Conservation (phyloP, 345 rosid species). For the Kandelia obovata region DNA sequence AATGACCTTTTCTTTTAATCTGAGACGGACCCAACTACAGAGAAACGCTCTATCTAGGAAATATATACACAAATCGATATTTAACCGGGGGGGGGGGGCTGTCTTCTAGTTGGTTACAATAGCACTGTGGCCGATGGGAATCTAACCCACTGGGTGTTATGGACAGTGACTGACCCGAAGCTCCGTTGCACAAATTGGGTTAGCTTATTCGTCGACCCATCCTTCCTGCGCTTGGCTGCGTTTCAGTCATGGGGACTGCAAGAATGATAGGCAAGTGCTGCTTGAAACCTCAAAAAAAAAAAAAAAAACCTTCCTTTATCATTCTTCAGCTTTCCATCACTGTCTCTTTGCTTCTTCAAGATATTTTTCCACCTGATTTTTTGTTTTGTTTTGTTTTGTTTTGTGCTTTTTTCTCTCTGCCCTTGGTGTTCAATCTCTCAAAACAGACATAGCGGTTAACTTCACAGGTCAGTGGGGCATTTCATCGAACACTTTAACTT, state of each 20-base stretch:
- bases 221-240: neutral
- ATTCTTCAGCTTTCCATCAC: neutral
- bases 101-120: too few relatives aligned
- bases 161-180: too few relatives aligned
- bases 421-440: neutral
- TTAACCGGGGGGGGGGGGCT: too few relatives aligned
- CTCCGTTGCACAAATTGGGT: too few relatives aligned
- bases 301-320: neutral
- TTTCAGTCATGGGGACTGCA: constrained; percentile 49
- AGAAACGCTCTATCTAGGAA: too few relatives aligned
- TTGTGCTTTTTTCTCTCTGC: neutral
- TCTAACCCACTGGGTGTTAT: too few relatives aligned
- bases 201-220: neutral
- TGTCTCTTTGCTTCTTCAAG: neutral
- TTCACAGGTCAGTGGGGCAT: constrained; percentile 77
- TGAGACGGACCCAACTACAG: too few relatives aligned
- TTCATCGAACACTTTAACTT: constrained; percentile 43
- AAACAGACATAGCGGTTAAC: constrained; percentile 89
- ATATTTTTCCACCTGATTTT: neutral
- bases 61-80: too few relatives aligned
- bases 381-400: neutral
- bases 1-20: too few relatives aligned
- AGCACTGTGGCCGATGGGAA: too few relatives aligned
- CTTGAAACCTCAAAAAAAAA: neutral
- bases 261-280: constrained; percentile 78